A percentile compares a stretch with the other conserved stretches of the same genome.
These are phyloP conservation scores for Ajuga reptans DNA, from an alignment of 305 asterid species.

Conservation along the genomic window DNA sequence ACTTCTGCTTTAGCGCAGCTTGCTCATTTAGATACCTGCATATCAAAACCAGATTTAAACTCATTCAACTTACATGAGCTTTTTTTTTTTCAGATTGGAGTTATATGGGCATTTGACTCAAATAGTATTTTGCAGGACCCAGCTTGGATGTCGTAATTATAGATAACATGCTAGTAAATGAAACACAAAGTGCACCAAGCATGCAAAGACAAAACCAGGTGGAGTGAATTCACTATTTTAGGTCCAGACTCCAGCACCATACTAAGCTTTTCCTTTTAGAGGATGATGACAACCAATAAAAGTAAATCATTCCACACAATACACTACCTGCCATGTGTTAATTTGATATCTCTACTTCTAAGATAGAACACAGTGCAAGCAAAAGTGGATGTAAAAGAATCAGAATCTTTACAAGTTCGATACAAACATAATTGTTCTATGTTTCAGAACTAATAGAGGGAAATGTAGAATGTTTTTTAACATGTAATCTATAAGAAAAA, in stretches of 20 bases:
- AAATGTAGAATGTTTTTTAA: not conserved
- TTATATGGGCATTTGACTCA: not conserved
- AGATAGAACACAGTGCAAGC: not conserved
- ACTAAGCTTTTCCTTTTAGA: not conserved
- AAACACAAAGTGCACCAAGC: not conserved
- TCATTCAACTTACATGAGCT: slow-evolving; percentile 1
- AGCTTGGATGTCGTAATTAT: not conserved
- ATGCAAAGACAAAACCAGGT: not conserved
- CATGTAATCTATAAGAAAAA: not conserved
- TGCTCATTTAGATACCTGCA: slow-evolving; percentile 72
- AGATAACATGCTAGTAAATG: slow-evolving; percentile 5
- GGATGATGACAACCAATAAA: slow-evolving; percentile 1
- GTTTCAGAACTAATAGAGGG: not conserved
- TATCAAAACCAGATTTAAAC: slow-evolving; percentile 16
- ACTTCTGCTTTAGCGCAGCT: slow-evolving; percentile 48
- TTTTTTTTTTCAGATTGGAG: not conserved
- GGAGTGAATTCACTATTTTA: not conserved
- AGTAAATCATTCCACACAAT: not conserved
- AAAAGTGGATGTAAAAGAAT: not conserved
- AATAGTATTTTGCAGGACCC: not conserved
- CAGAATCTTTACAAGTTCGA: slow-evolving; percentile 12
- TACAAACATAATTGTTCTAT: not conserved
- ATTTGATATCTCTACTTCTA: not conserved
- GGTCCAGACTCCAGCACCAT: not conserved
- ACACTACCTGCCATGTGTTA: slow-evolving; percentile 4